A percentile compares a stretch with the other conserved stretches of the same genome.
Evolutionary conservation across 345 rosid species (phyloP).

Genomic region (Populus tremula): DNA sequence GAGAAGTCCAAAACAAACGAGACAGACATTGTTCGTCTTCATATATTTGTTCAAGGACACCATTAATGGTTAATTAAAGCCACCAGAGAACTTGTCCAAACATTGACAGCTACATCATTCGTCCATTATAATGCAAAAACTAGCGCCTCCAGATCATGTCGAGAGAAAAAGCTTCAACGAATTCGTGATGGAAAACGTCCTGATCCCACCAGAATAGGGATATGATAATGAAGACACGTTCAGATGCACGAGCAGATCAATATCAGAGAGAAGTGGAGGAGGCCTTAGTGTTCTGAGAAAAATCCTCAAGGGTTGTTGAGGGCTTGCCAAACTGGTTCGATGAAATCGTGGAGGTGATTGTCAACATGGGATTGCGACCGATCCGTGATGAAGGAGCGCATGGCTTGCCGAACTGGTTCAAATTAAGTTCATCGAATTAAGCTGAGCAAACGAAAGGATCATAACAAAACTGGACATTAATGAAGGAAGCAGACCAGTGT

Average conservation of each 20-base stretch:
- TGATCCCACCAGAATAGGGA: conserved; percentile 7
- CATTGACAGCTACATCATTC: neutral
- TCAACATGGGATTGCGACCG: no score
- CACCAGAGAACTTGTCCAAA: conserved; percentile 12
- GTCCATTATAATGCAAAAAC: neutral
- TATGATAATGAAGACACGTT: neutral
- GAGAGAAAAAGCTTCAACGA: neutral
- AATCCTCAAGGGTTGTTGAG: neutral
- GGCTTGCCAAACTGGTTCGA: no score
- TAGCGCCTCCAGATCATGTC: no score
- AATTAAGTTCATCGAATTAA: no score
- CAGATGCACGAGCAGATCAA: neutral
- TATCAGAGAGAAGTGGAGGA: neutral
- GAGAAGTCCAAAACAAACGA: neutral
- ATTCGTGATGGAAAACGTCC: neutral
- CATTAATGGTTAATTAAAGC: neutral
- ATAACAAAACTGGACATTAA: no score
- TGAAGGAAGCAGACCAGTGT: no score
- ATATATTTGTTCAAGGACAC: conserved; percentile 4
- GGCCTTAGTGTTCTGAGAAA: neutral
- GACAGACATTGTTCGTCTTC: neutral
- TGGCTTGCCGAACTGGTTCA: neutral
- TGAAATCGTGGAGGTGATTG: no score
- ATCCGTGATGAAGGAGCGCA: no score
- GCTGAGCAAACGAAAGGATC: neutral